These are phyloP conservation scores for Lachnellula willkommii DNA, from an alignment of 2,329 filamentous ascomycete species.

Conservation along the genomic window DNA sequence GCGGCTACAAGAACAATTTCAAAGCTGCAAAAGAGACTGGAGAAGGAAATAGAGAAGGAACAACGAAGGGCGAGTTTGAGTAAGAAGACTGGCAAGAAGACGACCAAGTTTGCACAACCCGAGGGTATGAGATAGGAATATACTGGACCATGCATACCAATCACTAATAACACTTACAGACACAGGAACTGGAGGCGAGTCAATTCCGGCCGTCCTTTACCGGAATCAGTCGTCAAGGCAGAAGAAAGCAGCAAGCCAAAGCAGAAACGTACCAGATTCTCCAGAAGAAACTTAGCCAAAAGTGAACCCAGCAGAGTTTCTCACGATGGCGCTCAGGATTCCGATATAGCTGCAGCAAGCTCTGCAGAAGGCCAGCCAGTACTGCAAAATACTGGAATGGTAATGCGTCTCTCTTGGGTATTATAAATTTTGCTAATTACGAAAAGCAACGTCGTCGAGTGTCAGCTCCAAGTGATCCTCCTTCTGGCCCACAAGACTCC, in stretches of 20 bases:
- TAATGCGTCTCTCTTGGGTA: constrained; percentile 3
- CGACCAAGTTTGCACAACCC: constrained; percentile 1
- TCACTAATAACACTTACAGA: constrained; percentile 5
- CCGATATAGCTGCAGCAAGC: constrained; percentile 16
- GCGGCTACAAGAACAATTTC: constrained; percentile 14
- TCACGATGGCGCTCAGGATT: constrained; percentile 22
- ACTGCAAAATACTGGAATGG: constrained; percentile 9
- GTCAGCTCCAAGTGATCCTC: constrained; percentile 28
- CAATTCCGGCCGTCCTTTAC: background rate
- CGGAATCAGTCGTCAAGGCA: constrained; percentile 2
- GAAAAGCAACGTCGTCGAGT: constrained; percentile 24
- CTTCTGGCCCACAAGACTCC: constrained; percentile 14
- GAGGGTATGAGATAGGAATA: background rate
- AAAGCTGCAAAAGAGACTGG: constrained; percentile 20
- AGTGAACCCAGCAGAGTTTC: constrained; percentile 23
- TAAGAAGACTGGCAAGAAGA: constrained; percentile 20
- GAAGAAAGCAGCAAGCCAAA: constrained; percentile 13
- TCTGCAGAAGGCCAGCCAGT: constrained; percentile 21
- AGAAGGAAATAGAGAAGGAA: constrained; percentile 20
- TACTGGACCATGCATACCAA: background rate
- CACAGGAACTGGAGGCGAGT: constrained; percentile 8
- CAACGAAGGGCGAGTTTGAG: constrained; percentile 19
- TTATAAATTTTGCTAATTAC: constrained; percentile 8
- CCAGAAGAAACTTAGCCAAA: constrained; percentile 23
- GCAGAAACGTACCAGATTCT: constrained; percentile 14